A percentile compares a stretch with the other conserved stretches of the same genome.
phyloP scores from a whole-genome alignment of 2,329 filamentous ascomycete genomes.

The Taxawa tesnikishii region DNA sequence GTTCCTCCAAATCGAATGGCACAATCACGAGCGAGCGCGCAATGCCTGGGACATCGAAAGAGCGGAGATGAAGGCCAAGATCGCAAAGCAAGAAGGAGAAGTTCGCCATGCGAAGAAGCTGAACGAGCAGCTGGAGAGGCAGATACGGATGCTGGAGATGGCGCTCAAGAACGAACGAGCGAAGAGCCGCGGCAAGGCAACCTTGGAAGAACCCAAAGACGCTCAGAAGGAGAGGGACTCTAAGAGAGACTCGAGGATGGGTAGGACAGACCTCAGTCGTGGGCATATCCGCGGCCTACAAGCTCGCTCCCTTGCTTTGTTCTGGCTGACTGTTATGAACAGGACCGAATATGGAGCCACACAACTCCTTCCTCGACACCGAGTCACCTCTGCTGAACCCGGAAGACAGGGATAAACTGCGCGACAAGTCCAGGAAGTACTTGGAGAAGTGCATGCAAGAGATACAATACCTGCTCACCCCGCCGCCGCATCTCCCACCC shows the following conservation, averaged over 20 bases:
- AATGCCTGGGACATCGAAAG: conserved; percentile 99
- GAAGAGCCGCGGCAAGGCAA: conserved; percentile 36
- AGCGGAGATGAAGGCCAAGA: conserved; percentile 97
- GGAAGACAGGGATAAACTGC: conserved; percentile 43
- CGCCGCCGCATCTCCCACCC: conserved; percentile 48
- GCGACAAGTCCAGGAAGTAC: conserved; percentile 51
- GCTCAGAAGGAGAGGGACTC: conserved; percentile 11
- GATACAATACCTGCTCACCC: conserved; percentile 55
- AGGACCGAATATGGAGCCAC: conserved; percentile 33
- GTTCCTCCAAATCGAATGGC: conserved; percentile 98
- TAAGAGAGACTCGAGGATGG: conserved; percentile 4
- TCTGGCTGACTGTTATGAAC: conserved; percentile 10
- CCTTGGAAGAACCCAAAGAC: conserved; percentile 6
- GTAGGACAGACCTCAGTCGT: neutral
- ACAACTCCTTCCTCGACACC: conserved; percentile 39
- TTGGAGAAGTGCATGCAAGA: conserved; percentile 56
- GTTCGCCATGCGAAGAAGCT: conserved; percentile 74
- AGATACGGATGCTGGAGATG: conserved; percentile 78
- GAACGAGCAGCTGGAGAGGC: conserved; percentile 80
- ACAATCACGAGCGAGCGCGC: conserved; percentile 90
- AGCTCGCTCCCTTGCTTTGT: too few relatives aligned
- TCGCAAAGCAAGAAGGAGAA: conserved; percentile 87
- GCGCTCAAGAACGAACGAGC: conserved; percentile 74
- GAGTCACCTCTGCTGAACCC: conserved; percentile 30
- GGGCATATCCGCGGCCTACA: neutral